Conservation (phyloP, 768 basidiomycete species). For the Daedaleopsis sinensis region DNA sequence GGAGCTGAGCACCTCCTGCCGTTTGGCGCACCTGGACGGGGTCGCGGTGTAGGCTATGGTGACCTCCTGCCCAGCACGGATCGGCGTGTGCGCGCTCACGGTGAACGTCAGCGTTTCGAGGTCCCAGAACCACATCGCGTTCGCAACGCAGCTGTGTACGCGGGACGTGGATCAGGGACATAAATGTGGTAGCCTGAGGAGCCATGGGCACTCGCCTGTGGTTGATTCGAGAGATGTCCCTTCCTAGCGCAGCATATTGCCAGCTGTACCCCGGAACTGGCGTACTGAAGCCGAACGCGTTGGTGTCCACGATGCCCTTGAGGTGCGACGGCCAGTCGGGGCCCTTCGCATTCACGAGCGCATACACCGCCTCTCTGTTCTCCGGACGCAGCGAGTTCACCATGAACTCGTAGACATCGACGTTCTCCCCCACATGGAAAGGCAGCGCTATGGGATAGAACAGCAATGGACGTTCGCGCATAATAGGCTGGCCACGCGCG, state of each 20-base stretch:
- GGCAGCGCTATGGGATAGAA: not conserved
- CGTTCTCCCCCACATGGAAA: not conserved
- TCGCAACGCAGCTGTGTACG: not conserved
- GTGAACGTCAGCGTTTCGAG: not conserved
- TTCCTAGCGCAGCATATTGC: not conserved
- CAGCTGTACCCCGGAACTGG: not conserved
- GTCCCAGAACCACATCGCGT: not conserved
- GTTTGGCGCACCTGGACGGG: not conserved
- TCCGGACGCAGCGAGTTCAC: not conserved
- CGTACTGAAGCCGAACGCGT: not conserved
- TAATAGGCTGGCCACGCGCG: not conserved
- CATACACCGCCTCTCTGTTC: not conserved
- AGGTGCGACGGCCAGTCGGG: not conserved
- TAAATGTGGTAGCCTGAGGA: not conserved
- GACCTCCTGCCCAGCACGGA: constrained; percentile 3
- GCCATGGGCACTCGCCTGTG: not conserved
- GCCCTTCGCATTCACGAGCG: not conserved
- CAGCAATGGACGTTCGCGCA: not conserved
- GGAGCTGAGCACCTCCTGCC: not conserved
- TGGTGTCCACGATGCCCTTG: not conserved
- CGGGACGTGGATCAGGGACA: too few species aligned
- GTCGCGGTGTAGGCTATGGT: not conserved
- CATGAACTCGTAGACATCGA: not conserved
- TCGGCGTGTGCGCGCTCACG: not conserved
- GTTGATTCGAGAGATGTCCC: not conserved